These are phyloP conservation scores for Pseudogymnoascus sp. DNA, from an alignment of 2,329 filamentous ascomycete species.

Conservation along the genomic window DNA sequence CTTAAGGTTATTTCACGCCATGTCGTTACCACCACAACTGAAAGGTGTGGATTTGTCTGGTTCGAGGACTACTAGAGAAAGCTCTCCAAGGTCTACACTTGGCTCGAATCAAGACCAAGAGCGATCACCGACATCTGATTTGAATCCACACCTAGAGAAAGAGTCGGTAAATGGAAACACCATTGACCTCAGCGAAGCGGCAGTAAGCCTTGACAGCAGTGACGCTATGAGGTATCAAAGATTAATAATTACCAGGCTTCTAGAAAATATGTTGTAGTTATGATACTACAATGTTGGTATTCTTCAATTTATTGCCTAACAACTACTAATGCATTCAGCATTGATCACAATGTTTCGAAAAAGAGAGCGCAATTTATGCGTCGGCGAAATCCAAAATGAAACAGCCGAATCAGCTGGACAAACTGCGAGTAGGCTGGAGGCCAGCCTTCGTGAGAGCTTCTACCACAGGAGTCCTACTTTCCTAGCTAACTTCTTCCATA, in stretches of 20 bases:
- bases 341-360: not conserved
- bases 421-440: not conserved
- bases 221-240: not conserved
- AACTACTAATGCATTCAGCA: not conserved
- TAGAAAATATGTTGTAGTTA: not conserved
- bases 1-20: not conserved
- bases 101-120: not conserved
- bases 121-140: not conserved
- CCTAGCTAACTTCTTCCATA: not conserved
- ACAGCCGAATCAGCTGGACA: not conserved
- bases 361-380: not conserved
- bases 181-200: not conserved
- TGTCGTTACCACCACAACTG: not conserved
- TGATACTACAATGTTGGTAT: not conserved
- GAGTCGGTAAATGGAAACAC: not conserved
- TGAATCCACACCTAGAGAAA: not conserved
- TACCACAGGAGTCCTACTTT: not conserved
- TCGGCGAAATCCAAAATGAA: not conserved
- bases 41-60: not conserved
- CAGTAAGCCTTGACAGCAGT: not conserved
- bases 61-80: not conserved
- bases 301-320: not conserved
- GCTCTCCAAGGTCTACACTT: not conserved
- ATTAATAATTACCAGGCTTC: not conserved
- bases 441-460: not conserved